These are phyloP conservation scores for Arabidopsis suecica DNA, from an alignment of 345 rosid genomes.

Conservation along the genomic window DNA sequence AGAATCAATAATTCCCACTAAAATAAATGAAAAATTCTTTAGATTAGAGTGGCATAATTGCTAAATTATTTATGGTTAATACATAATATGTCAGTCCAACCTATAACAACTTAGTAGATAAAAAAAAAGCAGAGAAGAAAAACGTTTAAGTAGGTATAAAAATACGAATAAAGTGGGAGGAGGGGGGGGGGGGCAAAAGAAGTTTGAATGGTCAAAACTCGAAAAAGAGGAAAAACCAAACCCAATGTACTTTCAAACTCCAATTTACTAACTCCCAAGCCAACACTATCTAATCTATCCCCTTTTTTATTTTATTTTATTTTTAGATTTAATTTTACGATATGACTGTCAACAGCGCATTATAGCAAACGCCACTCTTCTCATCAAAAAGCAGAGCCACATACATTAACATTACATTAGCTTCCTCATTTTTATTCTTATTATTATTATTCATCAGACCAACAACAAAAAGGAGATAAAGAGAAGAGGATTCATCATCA, in stretches of 20 bases:
- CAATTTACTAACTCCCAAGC: slow-evolving; percentile 42
- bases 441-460: slow-evolving; percentile 41
- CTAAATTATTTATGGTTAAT: neutral
- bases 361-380: slow-evolving; percentile 21
- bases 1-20: neutral
- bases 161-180: neutral
- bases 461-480: slow-evolving; percentile 8
- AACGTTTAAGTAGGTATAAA: slow-evolving; percentile 21
- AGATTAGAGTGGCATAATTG: neutral
- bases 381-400: slow-evolving; percentile 43
- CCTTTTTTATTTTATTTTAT: neutral
- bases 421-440: slow-evolving; percentile 11
- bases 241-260: slow-evolving; percentile 50
- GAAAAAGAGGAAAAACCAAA: slow-evolving; percentile 43
- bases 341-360: slow-evolving; percentile 49
- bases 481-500: slow-evolving; percentile 30
- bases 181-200: slow-evolving; percentile 9
- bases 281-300: neutral
- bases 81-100: neutral
- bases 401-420: slow-evolving; percentile 9
- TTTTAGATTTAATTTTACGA: slow-evolving; percentile 25
- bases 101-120: neutral
- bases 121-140: neutral
- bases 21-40: too few relatives aligned
- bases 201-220: slow-evolving; percentile 47